These are phyloP conservation scores for Collybia nuda DNA, from an alignment of 768 basidiomycete species.

Conservation along the genomic window DNA sequence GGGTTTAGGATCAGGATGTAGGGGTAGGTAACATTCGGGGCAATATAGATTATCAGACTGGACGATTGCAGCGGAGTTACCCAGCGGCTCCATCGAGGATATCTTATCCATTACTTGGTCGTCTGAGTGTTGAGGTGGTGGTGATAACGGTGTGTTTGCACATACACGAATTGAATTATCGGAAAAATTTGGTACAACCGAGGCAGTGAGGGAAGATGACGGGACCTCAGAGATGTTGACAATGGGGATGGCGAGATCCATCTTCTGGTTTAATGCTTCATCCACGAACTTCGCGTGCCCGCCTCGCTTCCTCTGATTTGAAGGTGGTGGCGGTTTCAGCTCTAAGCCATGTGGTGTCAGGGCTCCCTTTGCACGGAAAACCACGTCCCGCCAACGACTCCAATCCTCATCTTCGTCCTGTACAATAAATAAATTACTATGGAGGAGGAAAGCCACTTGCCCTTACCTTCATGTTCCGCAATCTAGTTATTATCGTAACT, in stretches of 20 bases:
- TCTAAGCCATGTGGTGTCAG: conserved; percentile 44
- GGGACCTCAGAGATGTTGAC: conserved; percentile 2
- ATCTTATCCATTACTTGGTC: conserved; percentile 51
- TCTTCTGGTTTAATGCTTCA: conserved; percentile 18
- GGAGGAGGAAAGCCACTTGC: not conserved
- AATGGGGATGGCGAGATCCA: conserved; percentile 4
- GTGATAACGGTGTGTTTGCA: conserved; percentile 8
- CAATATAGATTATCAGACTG: conserved; percentile 65
- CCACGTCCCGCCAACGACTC: conserved; percentile 84
- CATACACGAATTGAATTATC: conserved; percentile 12
- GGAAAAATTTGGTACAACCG: conserved; percentile 9
- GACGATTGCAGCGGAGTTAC: conserved; percentile 35
- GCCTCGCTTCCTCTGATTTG: conserved; percentile 59
- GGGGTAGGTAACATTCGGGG: conserved; percentile 86
- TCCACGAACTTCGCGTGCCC: conserved; percentile 45
- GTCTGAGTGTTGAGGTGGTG: conserved; percentile 36
- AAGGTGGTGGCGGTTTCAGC: conserved; percentile 55
- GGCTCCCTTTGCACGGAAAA: conserved; percentile 73
- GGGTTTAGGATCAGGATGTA: conserved; percentile 91
- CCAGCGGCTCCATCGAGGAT: conserved; percentile 34
- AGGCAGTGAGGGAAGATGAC: conserved; percentile 7
- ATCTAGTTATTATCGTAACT: conserved; percentile 70
- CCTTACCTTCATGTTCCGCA: conserved; percentile 81
- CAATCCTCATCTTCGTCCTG: conserved; percentile 88
- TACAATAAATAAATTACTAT: not conserved